These are phyloP conservation scores for Volutella citrinella DNA, from an alignment of 2,329 filamentous ascomycete genomes.

Conservation along the genomic window DNA sequence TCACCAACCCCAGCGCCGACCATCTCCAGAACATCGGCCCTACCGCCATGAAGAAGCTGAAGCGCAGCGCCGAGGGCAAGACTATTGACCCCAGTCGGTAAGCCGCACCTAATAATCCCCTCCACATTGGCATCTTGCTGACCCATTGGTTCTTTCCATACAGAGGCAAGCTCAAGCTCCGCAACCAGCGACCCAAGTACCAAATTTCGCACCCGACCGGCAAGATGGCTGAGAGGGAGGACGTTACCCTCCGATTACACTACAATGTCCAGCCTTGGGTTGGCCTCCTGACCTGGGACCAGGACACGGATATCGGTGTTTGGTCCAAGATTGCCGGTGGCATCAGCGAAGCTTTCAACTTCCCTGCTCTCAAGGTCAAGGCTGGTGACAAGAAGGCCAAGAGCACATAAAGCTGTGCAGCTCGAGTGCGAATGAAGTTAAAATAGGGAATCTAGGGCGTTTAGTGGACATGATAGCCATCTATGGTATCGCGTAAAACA, in stretches of 20 bases:
- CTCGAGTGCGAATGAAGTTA: conserved; percentile 1
- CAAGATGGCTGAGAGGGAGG: conserved; percentile 67
- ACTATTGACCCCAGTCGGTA: conserved; percentile 57
- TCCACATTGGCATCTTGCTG: too few relatives aligned
- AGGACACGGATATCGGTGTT: conserved; percentile 49
- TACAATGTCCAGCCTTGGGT: conserved; percentile 99
- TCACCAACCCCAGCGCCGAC: conserved; percentile 68
- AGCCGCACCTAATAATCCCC: too few relatives aligned
- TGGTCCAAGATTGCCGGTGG: conserved; percentile 68
- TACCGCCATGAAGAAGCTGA: conserved; percentile 59
- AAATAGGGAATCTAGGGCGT: conserved; percentile 17
- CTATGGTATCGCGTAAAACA: too few relatives aligned
- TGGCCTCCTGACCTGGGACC: conserved; percentile 80
- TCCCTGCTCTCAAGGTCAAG: conserved; percentile 66
- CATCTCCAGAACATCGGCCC: conserved; percentile 60
- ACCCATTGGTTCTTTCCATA: background rate
- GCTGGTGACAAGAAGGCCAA: conserved; percentile 16
- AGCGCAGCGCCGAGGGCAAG: conserved; percentile 57
- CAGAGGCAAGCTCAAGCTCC: conserved; percentile 71
- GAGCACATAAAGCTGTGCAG: conserved; percentile 16
- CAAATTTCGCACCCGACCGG: conserved; percentile 89
- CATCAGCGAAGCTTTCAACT: conserved; percentile 59
- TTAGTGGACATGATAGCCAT: conserved; percentile 14
- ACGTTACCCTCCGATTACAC: conserved; percentile 77
- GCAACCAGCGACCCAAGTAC: conserved; percentile 91